Percentiles rank a stretch among this genome's conserved stretches.
phyloP scores from a whole-genome alignment of 257 asterid species.

The Plantago ovata region DNA sequence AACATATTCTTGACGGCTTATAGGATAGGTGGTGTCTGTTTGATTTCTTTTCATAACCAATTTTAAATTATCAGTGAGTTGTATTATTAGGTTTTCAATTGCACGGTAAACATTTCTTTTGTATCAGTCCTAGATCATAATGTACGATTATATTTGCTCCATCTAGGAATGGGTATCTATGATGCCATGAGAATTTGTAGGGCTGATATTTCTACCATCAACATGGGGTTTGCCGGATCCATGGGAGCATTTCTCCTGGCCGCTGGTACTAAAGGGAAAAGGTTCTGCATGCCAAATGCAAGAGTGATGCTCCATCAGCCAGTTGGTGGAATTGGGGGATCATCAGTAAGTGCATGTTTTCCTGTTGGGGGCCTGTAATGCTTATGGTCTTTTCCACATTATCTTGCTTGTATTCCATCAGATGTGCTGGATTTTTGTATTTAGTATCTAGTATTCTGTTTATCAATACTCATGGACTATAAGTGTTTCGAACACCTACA shows the following conservation, averaged over 20 bases:
- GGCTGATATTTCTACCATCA: constrained; percentile 91
- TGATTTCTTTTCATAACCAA: too few species aligned
- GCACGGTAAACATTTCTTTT: constrained; percentile 4
- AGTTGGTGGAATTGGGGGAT: constrained; percentile 76
- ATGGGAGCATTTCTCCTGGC: constrained; percentile 96
- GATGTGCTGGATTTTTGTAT: background rate
- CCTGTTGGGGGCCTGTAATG: constrained; percentile 4
- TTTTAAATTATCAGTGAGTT: background rate
- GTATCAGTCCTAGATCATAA: background rate
- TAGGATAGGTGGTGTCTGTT: too few species aligned
- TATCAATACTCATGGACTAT: background rate
- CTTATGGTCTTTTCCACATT: background rate
- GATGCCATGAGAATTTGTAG: constrained; percentile 98
- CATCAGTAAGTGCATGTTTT: constrained; percentile 32
- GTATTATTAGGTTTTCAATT: constrained; percentile 4
- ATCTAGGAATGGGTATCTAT: constrained; percentile 88
- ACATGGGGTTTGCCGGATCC: constrained; percentile 95
- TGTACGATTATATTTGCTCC: constrained; percentile 13
- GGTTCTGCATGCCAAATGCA: constrained; percentile 96
- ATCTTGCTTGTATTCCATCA: background rate
- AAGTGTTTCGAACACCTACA: too few species aligned
- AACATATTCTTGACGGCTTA: too few species aligned
- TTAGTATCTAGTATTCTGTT: background rate
- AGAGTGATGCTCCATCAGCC: constrained; percentile 99
- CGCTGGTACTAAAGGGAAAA: constrained; percentile 84